phyloP scores from a whole-genome alignment of 2,329 filamentous ascomycete genomes.

The Xylaria sp. region DNA sequence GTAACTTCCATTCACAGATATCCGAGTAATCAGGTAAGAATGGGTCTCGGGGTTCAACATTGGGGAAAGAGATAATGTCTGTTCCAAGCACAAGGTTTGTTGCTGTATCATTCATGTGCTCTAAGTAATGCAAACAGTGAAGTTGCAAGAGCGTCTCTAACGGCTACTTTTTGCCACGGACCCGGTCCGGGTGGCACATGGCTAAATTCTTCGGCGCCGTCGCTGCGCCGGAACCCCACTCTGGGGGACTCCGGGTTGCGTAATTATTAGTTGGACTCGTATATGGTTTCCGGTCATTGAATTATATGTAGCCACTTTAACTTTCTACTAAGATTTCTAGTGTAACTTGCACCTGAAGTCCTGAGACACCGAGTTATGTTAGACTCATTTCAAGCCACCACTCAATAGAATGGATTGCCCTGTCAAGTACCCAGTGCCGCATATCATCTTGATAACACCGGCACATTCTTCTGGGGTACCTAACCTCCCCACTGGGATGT shows the following conservation, averaged over 20 bases:
- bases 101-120: not conserved
- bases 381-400: conserved; percentile 60
- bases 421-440: conserved; percentile 69
- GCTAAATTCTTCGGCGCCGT: conserved; percentile 23
- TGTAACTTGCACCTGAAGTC: not conserved
- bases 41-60: not conserved
- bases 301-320: not conserved
- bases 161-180: conserved; percentile 4
- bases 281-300: not conserved
- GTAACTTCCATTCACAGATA: not conserved
- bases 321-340: not conserved
- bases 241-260: conserved; percentile 9
- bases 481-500: conserved; percentile 68
- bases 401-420: conserved; percentile 66
- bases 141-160: not conserved
- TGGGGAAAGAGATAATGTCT: not conserved
- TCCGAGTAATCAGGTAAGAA: not conserved
- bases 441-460: conserved; percentile 70
- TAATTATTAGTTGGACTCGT: conserved; percentile 7
- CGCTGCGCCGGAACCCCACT: conserved; percentile 21
- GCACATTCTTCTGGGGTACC: conserved; percentile 69
- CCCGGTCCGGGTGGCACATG: conserved; percentile 21
- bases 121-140: not conserved
- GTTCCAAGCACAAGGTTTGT: not conserved
- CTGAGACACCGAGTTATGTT: not conserved